These are phyloP conservation scores for Globisporangium okanoganense DNA, from an alignment of 352 stramenopile genomes.

Conservation along the genomic window DNA sequence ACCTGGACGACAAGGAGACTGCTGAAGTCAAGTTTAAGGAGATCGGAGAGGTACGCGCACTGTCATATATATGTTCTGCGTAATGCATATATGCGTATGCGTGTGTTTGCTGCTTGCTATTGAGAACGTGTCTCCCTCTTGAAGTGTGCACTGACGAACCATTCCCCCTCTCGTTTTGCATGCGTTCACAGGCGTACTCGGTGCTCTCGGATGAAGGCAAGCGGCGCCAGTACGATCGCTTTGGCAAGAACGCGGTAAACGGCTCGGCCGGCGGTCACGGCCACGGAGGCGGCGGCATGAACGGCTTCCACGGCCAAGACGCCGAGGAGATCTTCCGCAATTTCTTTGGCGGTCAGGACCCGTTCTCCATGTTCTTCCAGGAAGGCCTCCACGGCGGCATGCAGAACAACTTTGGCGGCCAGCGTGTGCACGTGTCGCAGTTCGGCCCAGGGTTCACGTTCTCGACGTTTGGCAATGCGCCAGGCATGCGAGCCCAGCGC, in stretches of 20 bases:
- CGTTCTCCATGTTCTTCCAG: conserved; percentile 85
- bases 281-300: conserved; percentile 31
- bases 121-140: no score
- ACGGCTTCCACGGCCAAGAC: conserved; percentile 66
- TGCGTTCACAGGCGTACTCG: conserved; percentile 70
- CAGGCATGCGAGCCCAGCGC: conserved; percentile 44
- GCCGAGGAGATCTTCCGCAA: conserved; percentile 80
- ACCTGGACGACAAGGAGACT: conserved; percentile 84
- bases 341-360: conserved; percentile 80
- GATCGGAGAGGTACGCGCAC: conserved; percentile 61
- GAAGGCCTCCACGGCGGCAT: conserved; percentile 54
- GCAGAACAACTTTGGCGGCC: conserved; percentile 41
- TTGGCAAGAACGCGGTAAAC: conserved; percentile 75
- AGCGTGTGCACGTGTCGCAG: conserved; percentile 72
- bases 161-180: not conserved
- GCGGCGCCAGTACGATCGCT: conserved; percentile 88
- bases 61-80: not conserved
- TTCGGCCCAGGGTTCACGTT: conserved; percentile 80
- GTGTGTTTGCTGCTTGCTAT: not conserved
- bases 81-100: not conserved
- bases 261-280: conserved; percentile 25
- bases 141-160: not conserved
- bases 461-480: conserved; percentile 59
- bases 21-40: conserved; percentile 89
- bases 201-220: conserved; percentile 89